Evolutionary conservation across 2,329 filamentous ascomycete genomes (phyloP).

Genomic region (Monosporascus cannonballus): DNA sequence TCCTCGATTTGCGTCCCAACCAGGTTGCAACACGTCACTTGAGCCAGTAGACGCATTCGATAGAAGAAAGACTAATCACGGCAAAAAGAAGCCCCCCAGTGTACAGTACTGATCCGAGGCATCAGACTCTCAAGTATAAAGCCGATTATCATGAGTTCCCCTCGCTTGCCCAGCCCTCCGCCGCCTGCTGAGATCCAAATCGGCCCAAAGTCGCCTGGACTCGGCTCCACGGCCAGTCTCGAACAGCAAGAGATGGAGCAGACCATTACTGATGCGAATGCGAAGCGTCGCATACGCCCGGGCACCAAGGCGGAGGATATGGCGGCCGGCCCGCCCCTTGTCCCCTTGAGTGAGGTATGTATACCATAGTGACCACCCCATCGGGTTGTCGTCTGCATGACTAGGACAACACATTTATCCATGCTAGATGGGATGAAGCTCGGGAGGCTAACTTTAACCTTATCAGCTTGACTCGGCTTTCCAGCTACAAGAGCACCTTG

Average conservation of each 20-base stretch:
- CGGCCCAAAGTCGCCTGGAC: constrained; percentile 64
- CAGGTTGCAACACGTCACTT: too few species aligned
- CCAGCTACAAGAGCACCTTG: constrained; percentile 94
- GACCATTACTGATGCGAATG: constrained; percentile 62
- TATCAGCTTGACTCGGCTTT: constrained; percentile 88
- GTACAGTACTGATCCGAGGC: not conserved
- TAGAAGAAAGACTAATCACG: not conserved
- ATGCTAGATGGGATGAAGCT: too few species aligned
- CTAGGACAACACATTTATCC: too few species aligned
- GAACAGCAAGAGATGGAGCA: constrained; percentile 58
- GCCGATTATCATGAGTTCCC: constrained; percentile 52
- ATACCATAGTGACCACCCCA: not conserved
- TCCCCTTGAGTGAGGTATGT: constrained; percentile 76
- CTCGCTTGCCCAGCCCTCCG: constrained; percentile 88
- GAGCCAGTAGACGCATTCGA: too few species aligned
- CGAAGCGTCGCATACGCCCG: constrained; percentile 79
- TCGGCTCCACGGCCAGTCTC: constrained; percentile 39
- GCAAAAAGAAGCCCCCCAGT: not conserved
- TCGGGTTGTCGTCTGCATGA: not conserved
- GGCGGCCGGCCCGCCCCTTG: constrained; percentile 81
- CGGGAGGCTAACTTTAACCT: not conserved
- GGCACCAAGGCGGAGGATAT: constrained; percentile 91
- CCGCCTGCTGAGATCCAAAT: constrained; percentile 94
- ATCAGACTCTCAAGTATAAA: not conserved
- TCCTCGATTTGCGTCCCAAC: too few species aligned